phyloP scores from a whole-genome alignment of 768 basidiomycete genomes.

The Coprinopsis cinerea region DNA sequence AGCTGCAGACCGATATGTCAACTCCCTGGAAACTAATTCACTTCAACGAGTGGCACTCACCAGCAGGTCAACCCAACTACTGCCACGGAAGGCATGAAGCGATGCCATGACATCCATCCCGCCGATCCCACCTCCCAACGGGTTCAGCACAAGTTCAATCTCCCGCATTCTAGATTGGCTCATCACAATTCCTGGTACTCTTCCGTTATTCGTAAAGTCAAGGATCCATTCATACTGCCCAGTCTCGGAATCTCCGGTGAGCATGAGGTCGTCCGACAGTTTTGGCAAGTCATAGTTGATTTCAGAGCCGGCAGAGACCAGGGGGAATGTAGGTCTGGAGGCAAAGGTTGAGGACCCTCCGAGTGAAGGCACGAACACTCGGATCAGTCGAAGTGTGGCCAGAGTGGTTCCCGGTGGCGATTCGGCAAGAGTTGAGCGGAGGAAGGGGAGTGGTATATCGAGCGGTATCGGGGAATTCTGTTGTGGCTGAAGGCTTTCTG shows the following conservation, averaged over 20 bases:
- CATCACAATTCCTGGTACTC: constrained; percentile 56
- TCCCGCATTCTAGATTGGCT: constrained; percentile 70
- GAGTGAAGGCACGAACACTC: constrained; percentile 32
- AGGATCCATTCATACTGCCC: constrained; percentile 55
- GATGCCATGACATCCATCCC: constrained; percentile 28
- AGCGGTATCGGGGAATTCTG: constrained; percentile 27
- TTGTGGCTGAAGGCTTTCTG: constrained; percentile 14
- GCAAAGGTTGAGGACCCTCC: constrained; percentile 37
- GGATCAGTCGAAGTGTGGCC: constrained; percentile 44
- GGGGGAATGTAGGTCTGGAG: constrained; percentile 49
- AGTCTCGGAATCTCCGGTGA: constrained; percentile 12
- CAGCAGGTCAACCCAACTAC: constrained; percentile 64
- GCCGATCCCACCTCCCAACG: constrained; percentile 43
- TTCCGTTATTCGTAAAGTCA: constrained; percentile 60
- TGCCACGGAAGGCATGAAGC: constrained; percentile 41
- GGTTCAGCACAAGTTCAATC: constrained; percentile 60
- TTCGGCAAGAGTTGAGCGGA: constrained; percentile 41
- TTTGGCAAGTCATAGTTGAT: constrained; percentile 51
- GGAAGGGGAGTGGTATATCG: constrained; percentile 47
- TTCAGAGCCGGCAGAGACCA: constrained; percentile 37
- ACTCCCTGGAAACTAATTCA: not conserved
- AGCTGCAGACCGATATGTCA: constrained; percentile 33
- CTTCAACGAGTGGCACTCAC: constrained; percentile 26
- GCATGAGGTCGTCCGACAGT: constrained; percentile 21
- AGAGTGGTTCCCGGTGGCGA: constrained; percentile 44